Evolutionary conservation across 495 filamentous ascomycete species (phyloP).

Genomic region (Geoglossum glabrum): DNA sequence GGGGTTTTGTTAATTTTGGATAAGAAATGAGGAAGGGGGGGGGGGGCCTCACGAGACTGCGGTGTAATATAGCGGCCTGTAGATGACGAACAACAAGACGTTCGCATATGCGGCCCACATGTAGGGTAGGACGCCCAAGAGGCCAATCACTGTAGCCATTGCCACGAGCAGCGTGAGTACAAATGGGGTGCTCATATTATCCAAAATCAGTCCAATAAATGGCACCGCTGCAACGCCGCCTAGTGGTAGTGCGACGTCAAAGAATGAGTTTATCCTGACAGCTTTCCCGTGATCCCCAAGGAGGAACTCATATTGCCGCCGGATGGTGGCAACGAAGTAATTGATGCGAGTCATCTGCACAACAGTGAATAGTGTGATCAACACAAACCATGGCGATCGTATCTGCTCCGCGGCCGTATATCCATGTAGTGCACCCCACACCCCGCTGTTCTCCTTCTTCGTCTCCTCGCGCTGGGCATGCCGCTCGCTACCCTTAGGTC

Average conservation of each 20-base stretch:
- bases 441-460: conserved; percentile 43
- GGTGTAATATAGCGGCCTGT: conserved; percentile 60
- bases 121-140: conserved; percentile 53
- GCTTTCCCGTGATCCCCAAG: conserved; percentile 39
- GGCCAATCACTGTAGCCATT: conserved; percentile 55
- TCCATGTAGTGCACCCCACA: conserved; percentile 82
- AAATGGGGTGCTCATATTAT: conserved; percentile 51
- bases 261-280: conserved; percentile 55
- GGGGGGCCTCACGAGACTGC: conserved; percentile 38
- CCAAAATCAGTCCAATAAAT: conserved; percentile 70
- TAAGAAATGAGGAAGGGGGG: not conserved
- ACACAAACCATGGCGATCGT: conserved; percentile 61
- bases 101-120: conserved; percentile 58
- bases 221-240: conserved; percentile 73
- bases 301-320: conserved; percentile 64
- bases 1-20: conserved; percentile 2
- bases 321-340: conserved; percentile 88
- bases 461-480: conserved; percentile 33
- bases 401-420: conserved; percentile 55
- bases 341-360: conserved; percentile 91
- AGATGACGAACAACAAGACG: conserved; percentile 58
- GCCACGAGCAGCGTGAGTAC: conserved; percentile 55
- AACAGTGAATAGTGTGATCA: conserved; percentile 74
- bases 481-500: conserved; percentile 31
- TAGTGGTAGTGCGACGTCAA: conserved; percentile 73